phyloP scores from a whole-genome alignment of 1,284 basidiomycete species.

The Cutaneotrichosporon sp. region DNA sequence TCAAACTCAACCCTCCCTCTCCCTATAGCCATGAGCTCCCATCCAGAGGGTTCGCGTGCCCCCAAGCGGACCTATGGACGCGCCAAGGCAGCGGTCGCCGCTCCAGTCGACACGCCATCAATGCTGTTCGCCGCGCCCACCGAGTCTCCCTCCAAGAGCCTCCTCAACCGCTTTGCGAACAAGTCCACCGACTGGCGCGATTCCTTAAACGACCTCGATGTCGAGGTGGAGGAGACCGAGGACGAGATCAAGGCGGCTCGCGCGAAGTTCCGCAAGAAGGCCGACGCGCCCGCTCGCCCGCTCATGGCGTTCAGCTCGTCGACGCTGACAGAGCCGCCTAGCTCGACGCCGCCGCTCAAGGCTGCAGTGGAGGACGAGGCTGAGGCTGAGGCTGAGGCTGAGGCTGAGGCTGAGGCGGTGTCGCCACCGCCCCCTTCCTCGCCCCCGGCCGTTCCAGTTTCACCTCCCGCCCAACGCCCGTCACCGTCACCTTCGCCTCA shows the following conservation, averaged over 20 bases:
- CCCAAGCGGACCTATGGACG: slow-evolving; percentile 5
- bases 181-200: slow-evolving; percentile 1
- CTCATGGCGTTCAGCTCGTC: neutral
- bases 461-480: too few relatives aligned
- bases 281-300: neutral
- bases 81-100: neutral
- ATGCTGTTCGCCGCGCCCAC: neutral
- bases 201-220: neutral
- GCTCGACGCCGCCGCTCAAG: neutral
- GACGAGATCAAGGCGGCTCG: neutral
- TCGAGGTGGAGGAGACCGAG: neutral
- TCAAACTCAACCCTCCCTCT: too few relatives aligned
- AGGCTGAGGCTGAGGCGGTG: neutral
- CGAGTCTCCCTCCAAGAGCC: neutral
- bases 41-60: neutral
- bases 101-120: neutral
- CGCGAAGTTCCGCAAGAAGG: neutral
- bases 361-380: neutral
- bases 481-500: too few relatives aligned
- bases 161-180: neutral
- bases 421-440: neutral
- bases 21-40: neutral
- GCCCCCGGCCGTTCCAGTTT: neutral
- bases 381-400: neutral
- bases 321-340: neutral